phyloP scores from a whole-genome alignment of 208 protist species.

The Porcisia hertigi region DNA sequence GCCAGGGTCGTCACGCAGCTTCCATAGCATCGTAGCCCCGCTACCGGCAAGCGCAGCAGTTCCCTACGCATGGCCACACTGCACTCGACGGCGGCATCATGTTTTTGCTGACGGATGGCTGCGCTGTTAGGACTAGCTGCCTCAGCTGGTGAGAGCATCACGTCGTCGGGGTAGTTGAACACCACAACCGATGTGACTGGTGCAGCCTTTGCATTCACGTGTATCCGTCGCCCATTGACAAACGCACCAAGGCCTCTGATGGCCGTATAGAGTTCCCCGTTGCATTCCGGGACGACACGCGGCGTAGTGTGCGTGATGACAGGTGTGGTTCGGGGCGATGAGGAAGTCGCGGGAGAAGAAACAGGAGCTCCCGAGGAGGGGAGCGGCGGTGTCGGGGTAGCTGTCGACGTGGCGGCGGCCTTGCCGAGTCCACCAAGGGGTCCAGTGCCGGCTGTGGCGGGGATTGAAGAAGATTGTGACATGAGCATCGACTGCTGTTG shows the following conservation, averaged over 20 bases:
- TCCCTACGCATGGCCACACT: slow-evolving; percentile 31
- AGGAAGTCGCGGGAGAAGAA: not conserved
- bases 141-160: slow-evolving; percentile 29
- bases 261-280: slow-evolving; percentile 73
- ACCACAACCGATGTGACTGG: slow-evolving; percentile 36
- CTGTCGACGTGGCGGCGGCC: not conserved
- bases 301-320: slow-evolving; percentile 6
- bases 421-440: not conserved
- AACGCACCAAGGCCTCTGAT: slow-evolving; percentile 64
- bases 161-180: slow-evolving; percentile 48
- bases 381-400: not conserved
- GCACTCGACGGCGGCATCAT: slow-evolving; percentile 41
- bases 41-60: slow-evolving; percentile 33
- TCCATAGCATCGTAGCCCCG: slow-evolving; percentile 47
- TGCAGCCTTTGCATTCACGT: slow-evolving; percentile 24
- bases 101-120: slow-evolving; percentile 18
- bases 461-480: not conserved
- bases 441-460: not conserved
- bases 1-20: slow-evolving; percentile 48
- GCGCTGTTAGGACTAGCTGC: not conserved
- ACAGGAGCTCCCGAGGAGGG: not conserved
- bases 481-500: slow-evolving; percentile 17
- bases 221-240: slow-evolving; percentile 56
- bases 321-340: not conserved
- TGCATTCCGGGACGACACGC: slow-evolving; percentile 30